A percentile compares a stretch with the other conserved stretches of the same genome.
These are phyloP conservation scores for Termitomyces sp. DNA, from an alignment of 768 basidiomycete genomes.

Conservation along the genomic window DNA sequence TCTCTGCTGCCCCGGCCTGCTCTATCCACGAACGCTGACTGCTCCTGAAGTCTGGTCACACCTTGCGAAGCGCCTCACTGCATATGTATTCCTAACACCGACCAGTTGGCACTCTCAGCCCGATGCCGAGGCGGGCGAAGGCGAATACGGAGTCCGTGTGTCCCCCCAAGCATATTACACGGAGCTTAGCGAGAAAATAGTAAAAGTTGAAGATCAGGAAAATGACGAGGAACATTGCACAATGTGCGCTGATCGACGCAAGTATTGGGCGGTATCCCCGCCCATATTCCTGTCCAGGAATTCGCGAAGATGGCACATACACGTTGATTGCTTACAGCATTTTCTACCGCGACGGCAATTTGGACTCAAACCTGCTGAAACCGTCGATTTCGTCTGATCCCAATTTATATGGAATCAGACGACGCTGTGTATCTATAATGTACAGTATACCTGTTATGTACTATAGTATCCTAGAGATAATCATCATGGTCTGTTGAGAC, in stretches of 20 bases:
- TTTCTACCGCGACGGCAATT: constrained; percentile 14
- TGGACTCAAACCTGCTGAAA: constrained; percentile 9
- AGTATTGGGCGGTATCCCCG: constrained; percentile 15
- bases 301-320: constrained; percentile 15
- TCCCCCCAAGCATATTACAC: neutral
- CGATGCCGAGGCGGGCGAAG: neutral
- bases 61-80: constrained; percentile 8
- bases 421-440: neutral
- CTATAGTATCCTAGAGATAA: neutral
- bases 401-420: neutral
- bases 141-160: neutral
- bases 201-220: neutral
- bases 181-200: neutral
- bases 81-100: constrained; percentile 12
- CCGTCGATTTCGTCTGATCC: constrained; percentile 9
- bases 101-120: constrained; percentile 3
- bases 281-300: constrained; percentile 14
- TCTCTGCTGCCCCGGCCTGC: constrained; percentile 11
- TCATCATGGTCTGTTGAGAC: neutral
- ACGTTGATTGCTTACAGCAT: constrained; percentile 13
- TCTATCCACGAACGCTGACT: constrained; percentile 12
- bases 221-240: constrained; percentile 5
- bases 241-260: constrained; percentile 13
- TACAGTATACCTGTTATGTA: neutral
- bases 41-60: constrained; percentile 10